These are phyloP conservation scores for Candida sithepensis DNA, from an alignment of 805 yeast genomes.

Conservation along the genomic window DNA sequence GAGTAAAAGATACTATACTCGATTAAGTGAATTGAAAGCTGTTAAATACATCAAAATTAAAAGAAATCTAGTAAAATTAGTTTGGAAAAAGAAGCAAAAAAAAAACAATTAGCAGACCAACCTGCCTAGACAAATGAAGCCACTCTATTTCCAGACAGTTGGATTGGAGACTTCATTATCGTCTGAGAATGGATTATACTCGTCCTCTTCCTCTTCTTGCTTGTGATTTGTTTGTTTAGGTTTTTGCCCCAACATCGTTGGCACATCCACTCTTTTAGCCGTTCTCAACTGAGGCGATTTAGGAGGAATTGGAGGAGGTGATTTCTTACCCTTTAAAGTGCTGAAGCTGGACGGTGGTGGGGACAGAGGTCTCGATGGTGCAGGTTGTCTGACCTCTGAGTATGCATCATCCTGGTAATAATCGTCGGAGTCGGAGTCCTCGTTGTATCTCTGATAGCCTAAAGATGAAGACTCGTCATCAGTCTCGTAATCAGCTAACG, in stretches of 20 bases:
- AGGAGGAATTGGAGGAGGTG: conserved; percentile 29
- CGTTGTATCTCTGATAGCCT: conserved; percentile 2
- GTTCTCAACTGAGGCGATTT: conserved; percentile 17
- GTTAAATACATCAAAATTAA: too few species aligned
- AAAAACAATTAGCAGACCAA: background rate
- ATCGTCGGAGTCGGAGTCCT: background rate
- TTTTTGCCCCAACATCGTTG: background rate
- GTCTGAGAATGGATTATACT: conserved; percentile 33
- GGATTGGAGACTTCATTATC: conserved; percentile 27
- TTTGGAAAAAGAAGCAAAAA: background rate
- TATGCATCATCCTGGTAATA: conserved; percentile 1
- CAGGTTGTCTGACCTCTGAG: background rate
- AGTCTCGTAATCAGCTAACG: conserved; percentile 36
- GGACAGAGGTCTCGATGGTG: background rate
- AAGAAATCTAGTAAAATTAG: background rate
- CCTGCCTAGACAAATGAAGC: background rate
- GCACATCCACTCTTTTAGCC: conserved; percentile 2
- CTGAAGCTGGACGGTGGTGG: background rate
- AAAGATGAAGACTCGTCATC: conserved; percentile 21
- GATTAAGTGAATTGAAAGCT: too few species aligned
- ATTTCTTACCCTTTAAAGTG: conserved; percentile 6
- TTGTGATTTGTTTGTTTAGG: background rate
- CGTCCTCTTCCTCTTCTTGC: conserved; percentile 17
- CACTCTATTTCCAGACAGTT: conserved; percentile 24
- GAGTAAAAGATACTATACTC: too few species aligned